Conservation (phyloP, 1,139 yeast genomes). For the Blastobotrys apis region DNA sequence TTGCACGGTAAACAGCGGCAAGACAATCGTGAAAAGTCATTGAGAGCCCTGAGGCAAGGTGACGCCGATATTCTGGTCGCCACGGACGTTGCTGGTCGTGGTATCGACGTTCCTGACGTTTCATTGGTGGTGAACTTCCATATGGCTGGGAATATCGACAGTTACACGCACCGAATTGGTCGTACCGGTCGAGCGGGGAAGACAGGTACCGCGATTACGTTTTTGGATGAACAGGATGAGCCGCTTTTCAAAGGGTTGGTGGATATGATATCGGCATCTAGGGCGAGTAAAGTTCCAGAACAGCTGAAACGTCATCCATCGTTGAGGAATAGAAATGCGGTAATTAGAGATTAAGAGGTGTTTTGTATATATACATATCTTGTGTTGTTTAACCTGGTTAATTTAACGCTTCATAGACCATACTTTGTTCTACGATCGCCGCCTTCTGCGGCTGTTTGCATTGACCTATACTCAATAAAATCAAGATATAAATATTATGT, state of each 20-base stretch:
- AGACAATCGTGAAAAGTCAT: slow-evolving; percentile 78
- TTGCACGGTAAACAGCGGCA: slow-evolving; percentile 89
- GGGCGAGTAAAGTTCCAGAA: slow-evolving; percentile 46
- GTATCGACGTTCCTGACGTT: slow-evolving; percentile 85
- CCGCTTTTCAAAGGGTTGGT: slow-evolving; percentile 51
- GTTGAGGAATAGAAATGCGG: too few species aligned
- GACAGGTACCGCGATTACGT: slow-evolving; percentile 69
- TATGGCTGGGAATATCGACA: slow-evolving; percentile 73
- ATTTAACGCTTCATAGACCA: too few species aligned
- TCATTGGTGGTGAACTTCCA: slow-evolving; percentile 82
- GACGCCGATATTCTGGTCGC: slow-evolving; percentile 69
- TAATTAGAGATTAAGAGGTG: too few species aligned
- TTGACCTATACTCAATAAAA: too few species aligned
- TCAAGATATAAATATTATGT: too few species aligned
- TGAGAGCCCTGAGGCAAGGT: slow-evolving; percentile 59
- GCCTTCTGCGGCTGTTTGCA: too few species aligned
- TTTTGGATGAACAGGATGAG: slow-evolving; percentile 50
- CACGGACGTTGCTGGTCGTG: slow-evolving; percentile 96
- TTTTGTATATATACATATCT: too few species aligned
- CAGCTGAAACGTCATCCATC: slow-evolving; percentile 42
- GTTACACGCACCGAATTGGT: slow-evolving; percentile 89
- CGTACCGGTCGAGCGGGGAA: slow-evolving; percentile 96
- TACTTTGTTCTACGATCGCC: too few species aligned
- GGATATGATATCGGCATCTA: slow-evolving; percentile 43
- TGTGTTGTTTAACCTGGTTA: too few species aligned